Base-by-base conservation (phyloP, 2,329 filamentous ascomycete species). In the Neonectria neomacrospora region DNA sequence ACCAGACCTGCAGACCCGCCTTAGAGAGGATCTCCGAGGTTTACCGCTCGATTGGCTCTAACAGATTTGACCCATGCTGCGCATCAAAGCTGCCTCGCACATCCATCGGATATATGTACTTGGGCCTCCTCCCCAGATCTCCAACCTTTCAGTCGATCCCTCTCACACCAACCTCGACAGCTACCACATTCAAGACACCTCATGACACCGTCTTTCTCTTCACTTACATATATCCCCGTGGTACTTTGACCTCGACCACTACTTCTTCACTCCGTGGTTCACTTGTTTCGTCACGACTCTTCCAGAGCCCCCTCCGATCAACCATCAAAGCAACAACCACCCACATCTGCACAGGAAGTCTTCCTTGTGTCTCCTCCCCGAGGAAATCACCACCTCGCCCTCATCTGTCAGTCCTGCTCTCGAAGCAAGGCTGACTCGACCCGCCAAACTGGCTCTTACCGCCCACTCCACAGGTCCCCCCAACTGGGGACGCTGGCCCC, bases 401-500 rank as follows among this genome's bases (percentile, higher is more conserved):
- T 18, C 47, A 53, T n/a, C 48, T 16, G 60, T 69, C 64, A 55
- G 68, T 74, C 71, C 74, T 73, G 70, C 70, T 67, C 44, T 51
- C 10, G 56, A 22, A 51, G 70, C 69, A 68, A 70, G 73, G 58
- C 73, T 71, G 67, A 70, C 62, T 42, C 63, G 26, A 54, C 61
- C 39, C 59, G 48, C 58, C 68, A 72, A 67, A 62, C 79, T 88
- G 83, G 82, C 83, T 69, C 79, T 85, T 71, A 79, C 81, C 60
- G 77, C 80, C 73, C 80, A 83, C 71, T 74, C 81, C 58, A 76
- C 81, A 63, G 78, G 78, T 50, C 72, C 79, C 67, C 78, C 81
- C 56, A 79, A 77, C 77, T 89, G 87, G 87, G 82, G 80, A 71
- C 84, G 84, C 69, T 88, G 85, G 83, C 77, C 81, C 67, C 76